Percentiles rank a stretch among this genome's conserved stretches.
phyloP scores from a whole-genome alignment of 805 yeast species.

The Hagleromyces aurorensis region DNA sequence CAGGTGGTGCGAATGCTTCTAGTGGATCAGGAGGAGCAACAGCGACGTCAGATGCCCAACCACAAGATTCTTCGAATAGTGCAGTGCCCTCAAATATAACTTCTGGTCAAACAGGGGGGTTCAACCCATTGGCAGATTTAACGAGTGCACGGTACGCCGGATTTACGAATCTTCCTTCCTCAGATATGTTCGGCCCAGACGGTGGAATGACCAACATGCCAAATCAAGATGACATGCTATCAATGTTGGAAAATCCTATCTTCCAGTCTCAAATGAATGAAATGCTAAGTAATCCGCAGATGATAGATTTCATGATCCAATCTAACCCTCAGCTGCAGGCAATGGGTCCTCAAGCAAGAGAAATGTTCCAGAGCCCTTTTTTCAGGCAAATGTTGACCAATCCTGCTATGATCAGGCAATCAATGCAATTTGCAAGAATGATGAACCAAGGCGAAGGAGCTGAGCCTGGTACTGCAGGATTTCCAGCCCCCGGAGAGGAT shows the following conservation, averaged over 20 bases:
- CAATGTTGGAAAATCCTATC: conserved; percentile 74
- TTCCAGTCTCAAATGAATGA: conserved; percentile 77
- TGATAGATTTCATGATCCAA: conserved; percentile 73
- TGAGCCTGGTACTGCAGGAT: conserved; percentile 29
- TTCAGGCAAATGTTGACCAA: conserved; percentile 74
- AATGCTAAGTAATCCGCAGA: conserved; percentile 78
- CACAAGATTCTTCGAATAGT: conserved; percentile 14
- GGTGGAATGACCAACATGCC: conserved; percentile 69
- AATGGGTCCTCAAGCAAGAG: conserved; percentile 85
- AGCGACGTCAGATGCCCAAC: conserved; percentile 14
- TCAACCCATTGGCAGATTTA: conserved; percentile 83
- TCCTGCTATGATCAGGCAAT: conserved; percentile 77
- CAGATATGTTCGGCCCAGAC: conserved; percentile 87
- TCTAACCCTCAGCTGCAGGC: conserved; percentile 78
- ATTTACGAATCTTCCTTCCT: conserved; percentile 71
- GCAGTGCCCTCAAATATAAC: conserved; percentile 70
- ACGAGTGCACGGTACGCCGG: conserved; percentile 98
- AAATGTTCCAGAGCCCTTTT: conserved; percentile 75
- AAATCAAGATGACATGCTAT: conserved; percentile 63
- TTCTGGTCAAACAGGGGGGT: conserved; percentile 74
- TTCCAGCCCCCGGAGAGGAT: conserved; percentile 45
- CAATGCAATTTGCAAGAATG: conserved; percentile 65
- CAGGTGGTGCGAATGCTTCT: conserved; percentile 41
- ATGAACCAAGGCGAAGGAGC: conserved; percentile 33
- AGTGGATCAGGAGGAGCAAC: conserved; percentile 24